phyloP scores from a whole-genome alignment of 441 rosid genomes.

The Adansonia rubrostipa region DNA sequence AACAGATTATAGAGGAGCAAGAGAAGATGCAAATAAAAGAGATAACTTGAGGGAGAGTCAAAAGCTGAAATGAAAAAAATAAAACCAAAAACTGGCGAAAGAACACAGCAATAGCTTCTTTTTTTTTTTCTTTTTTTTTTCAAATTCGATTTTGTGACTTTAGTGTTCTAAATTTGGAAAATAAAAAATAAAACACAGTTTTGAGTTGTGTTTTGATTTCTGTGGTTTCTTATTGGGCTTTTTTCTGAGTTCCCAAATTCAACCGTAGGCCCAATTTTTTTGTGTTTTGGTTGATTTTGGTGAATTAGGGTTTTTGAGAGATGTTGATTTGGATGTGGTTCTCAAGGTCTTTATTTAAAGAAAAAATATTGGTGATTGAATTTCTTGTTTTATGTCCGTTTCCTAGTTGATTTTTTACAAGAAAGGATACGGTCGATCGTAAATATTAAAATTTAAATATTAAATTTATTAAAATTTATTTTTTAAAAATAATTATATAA shows the following conservation, averaged over 20 bases:
- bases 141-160: background rate
- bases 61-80: background rate
- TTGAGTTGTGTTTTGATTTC: background rate
- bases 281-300: background rate
- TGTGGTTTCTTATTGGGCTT: slow-evolving; percentile 2
- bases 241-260: background rate
- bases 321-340: background rate
- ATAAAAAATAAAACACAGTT: background rate
- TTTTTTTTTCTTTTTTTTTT: background rate
- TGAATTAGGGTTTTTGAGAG: background rate
- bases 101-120: background rate
- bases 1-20: background rate
- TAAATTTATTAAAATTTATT: too few species aligned
- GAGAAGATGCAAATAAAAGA: background rate
- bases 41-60: background rate
- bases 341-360: background rate
- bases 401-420: too few species aligned
- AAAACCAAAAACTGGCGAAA: background rate
- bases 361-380: background rate
- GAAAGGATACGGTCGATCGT: too few species aligned
- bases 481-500: too few species aligned
- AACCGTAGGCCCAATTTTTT: background rate
- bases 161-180: slow-evolving; percentile 14
- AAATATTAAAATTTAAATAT: too few species aligned
- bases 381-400: too few species aligned